Percentiles rank a stretch among this genome's conserved stretches.
phyloP scores from a whole-genome alignment of 2,329 filamentous ascomycete species.

The Rhexocercosporidium sp. region DNA sequence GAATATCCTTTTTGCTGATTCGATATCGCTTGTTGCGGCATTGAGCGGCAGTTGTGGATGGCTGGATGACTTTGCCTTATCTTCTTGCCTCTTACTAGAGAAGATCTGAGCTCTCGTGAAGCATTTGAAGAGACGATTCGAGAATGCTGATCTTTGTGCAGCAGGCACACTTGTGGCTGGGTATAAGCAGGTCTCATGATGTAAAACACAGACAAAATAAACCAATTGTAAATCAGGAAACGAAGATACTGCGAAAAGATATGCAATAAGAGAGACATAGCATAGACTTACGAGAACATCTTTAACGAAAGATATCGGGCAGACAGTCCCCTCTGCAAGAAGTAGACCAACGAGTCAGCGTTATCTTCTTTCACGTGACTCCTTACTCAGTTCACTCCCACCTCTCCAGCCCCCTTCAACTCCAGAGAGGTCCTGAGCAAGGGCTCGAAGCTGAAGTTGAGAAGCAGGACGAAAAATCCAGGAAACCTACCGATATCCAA shows the following conservation, averaged over 20 bases:
- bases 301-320: conserved; percentile 84
- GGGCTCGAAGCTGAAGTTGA: not conserved
- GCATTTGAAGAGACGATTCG: not conserved
- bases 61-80: not conserved
- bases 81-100: too few relatives aligned
- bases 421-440: not conserved
- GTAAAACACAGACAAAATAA: not conserved
- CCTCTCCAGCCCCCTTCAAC: not conserved
- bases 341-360: conserved; percentile 25
- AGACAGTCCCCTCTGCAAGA: conserved; percentile 75
- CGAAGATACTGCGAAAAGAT: not conserved
- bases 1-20: conserved; percentile 7
- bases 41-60: conserved; percentile 4
- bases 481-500: conserved; percentile 43
- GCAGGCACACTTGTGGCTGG: not conserved
- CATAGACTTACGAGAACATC: conserved; percentile 72
- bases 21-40: conserved; percentile 15
- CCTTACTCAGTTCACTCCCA: not conserved
- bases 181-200: not conserved
- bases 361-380: conserved; percentile 24
- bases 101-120: not conserved
- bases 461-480: not conserved
- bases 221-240: not conserved
- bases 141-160: not conserved
- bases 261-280: not conserved